Percentiles rank a stretch among this genome's conserved stretches.
These are phyloP conservation scores for Talaromyces islandicus DNA, from an alignment of 2,329 filamentous ascomycete species.

Conservation along the genomic window DNA sequence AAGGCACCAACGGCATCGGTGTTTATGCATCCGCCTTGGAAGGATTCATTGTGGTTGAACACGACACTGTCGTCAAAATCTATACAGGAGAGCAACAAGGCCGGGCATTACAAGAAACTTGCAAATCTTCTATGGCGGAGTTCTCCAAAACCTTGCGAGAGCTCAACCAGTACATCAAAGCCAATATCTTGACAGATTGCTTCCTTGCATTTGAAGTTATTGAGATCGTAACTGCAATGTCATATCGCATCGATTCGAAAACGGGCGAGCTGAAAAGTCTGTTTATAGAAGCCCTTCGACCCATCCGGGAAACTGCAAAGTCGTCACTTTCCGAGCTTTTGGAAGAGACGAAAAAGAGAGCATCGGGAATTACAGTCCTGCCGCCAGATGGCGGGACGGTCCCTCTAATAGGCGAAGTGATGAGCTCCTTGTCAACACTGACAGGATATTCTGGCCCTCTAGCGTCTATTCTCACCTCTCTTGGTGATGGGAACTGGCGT, in stretches of 20 bases:
- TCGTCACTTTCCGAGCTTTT: constrained; percentile 74
- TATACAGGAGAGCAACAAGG: constrained; percentile 84
- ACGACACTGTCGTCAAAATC: constrained; percentile 81
- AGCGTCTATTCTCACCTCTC: constrained; percentile 80
- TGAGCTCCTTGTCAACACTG: constrained; percentile 81
- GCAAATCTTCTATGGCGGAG: constrained; percentile 70
- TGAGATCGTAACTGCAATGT: constrained; percentile 76
- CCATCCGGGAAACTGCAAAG: constrained; percentile 87
- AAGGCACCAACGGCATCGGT: constrained; percentile 84
- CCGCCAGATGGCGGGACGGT: constrained; percentile 74
- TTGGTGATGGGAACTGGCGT: constrained; percentile 88
- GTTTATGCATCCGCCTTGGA: constrained; percentile 85
- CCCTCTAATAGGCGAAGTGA: constrained; percentile 73
- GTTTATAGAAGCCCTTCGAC: constrained; percentile 78
- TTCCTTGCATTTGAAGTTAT: constrained; percentile 94
- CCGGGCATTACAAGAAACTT: constrained; percentile 70
- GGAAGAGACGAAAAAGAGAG: constrained; percentile 71
- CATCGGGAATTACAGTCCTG: constrained; percentile 59
- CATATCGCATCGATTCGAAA: constrained; percentile 69
- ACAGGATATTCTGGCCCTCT: constrained; percentile 80
- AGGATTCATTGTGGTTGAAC: constrained; percentile 78
- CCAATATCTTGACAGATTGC: constrained; percentile 82
- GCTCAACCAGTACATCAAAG: constrained; percentile 81
- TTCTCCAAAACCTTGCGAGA: constrained; percentile 81
- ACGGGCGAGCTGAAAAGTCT: constrained; percentile 81